A percentile compares a stretch with the other conserved stretches of the same genome.
These are phyloP conservation scores for Venturiaceae sp. DNA, from an alignment of 2,329 filamentous ascomycete species.

Conservation along the genomic window DNA sequence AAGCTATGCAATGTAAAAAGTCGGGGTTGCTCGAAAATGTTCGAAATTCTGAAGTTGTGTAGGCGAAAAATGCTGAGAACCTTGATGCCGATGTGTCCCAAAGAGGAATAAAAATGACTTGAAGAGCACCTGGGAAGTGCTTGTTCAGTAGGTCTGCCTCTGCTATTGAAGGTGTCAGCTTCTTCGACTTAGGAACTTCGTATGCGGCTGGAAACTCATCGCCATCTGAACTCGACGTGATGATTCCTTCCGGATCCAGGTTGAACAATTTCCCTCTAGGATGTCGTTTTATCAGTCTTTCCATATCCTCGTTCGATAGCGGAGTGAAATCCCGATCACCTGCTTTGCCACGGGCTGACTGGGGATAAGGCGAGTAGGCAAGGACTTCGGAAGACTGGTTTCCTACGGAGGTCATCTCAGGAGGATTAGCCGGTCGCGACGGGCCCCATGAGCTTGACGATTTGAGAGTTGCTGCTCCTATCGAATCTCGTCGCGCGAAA, in stretches of 20 bases:
- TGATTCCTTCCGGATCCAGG: constrained; percentile 18
- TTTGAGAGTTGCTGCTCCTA: neutral
- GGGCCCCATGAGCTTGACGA: constrained; percentile 3
- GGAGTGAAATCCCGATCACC: constrained; percentile 12
- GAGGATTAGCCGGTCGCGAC: constrained; percentile 1
- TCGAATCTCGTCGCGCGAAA: neutral
- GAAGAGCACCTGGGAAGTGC: constrained; percentile 37
- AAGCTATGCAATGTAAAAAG: constrained; percentile 29
- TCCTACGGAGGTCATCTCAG: neutral
- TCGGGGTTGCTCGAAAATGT: constrained; percentile 26
- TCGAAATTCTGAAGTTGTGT: constrained; percentile 22
- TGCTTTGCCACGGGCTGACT: neutral
- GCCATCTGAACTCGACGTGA: constrained; percentile 17
- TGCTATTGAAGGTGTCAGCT: constrained; percentile 13
- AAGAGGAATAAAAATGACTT: constrained; percentile 40
- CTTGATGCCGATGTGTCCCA: constrained; percentile 40
- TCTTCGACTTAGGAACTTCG: constrained; percentile 15
- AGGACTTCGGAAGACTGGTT: neutral
- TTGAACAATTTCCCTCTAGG: constrained; percentile 24
- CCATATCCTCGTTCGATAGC: constrained; percentile 13
- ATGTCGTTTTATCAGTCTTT: constrained; percentile 17
- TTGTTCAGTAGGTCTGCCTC: constrained; percentile 30
- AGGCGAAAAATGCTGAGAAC: constrained; percentile 37
- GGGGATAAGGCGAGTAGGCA: neutral
- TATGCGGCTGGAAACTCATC: constrained; percentile 6